Evolutionary conservation across 2,329 filamentous ascomycete genomes (phyloP), one percentile per base, ranked within the genome.

Genomic region (Trichophyton rubrum): DNA sequence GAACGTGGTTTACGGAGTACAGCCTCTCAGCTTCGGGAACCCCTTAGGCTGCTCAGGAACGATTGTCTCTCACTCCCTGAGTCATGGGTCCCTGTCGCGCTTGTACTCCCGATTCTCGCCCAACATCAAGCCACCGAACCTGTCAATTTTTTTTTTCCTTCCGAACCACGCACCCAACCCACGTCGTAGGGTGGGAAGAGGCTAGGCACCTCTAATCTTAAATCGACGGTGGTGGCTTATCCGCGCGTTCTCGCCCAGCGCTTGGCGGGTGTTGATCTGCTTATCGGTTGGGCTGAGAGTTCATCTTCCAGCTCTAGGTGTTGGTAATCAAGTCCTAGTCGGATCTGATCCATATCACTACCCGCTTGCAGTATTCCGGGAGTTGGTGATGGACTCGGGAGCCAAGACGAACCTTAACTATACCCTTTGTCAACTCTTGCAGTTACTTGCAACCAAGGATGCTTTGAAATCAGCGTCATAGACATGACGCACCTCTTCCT

Each of bases 211-310:
- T n/a, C 33, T 51, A 45, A 47, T 47, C 45, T 51, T 51, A 51
- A 51, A 27, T 22, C 22, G 27, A 55, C 51, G 9, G 51, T 35
- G 51, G 51, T 55, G 51, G 51, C 51, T 35, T 55, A 35, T 17
- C 11, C 45, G 22, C 51, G 51, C 51, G 27, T 33, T 55, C 27
- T 55, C 51, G 27, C 51, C 51, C 27, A 33, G 27, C 15, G 51
- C 51, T 55, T 55, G 51, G 51, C 49, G 51, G 27, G n/a, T 55
- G 51, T 27, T 55, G 51, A 55, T 55, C 51, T 27, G 24, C 51
- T 55, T 55, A 55, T 55, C 51, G 9, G 51, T 55, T 55, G 51
- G 51, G 51, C 51, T 55, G 51, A 35, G 51, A 55, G 35, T 7
- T 55, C 51, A 27, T 55, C 13, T 5, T 17, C 27, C 5, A 55